Percentiles rank a stretch among this genome's conserved stretches.
These are phyloP conservation scores for Agapanthus africanus DNA, from an alignment of 106 monocot genomes.

Conservation along the genomic window DNA sequence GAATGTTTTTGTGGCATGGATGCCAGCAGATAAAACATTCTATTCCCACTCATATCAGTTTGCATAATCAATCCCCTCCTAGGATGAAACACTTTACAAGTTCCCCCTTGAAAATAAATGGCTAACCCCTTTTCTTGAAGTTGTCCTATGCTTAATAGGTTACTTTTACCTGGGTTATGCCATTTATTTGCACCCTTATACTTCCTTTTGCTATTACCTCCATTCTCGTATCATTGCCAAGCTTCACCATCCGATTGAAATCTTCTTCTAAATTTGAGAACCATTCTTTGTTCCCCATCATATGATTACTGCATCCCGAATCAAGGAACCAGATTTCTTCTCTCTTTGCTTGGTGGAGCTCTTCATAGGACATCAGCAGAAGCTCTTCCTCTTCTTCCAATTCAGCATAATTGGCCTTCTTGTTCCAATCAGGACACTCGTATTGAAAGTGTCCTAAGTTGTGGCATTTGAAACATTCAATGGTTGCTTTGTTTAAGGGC, in stretches of 20 bases:
- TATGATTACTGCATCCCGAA: slow-evolving; percentile 5
- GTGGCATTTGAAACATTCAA: slow-evolving; percentile 2
- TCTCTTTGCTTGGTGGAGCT: neutral
- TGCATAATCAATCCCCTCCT: slow-evolving; percentile 5
- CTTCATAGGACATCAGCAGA: slow-evolving; percentile 3
- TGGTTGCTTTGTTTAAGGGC: neutral
- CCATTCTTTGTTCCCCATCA: slow-evolving; percentile 1
- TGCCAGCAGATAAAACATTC: slow-evolving; percentile 1
- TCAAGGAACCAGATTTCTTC: slow-evolving; percentile 6
- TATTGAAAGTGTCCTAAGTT: slow-evolving; percentile 4
- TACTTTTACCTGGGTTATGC: slow-evolving; percentile 5
- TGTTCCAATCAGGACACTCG: slow-evolving; percentile 1
- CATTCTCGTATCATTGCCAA: slow-evolving; percentile 4
- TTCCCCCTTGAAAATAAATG: neutral
- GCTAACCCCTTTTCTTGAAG: slow-evolving; percentile 5
- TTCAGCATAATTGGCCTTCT: neutral
- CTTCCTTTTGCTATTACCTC: neutral
- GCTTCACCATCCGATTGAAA: neutral
- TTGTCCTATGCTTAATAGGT: slow-evolving; percentile 1
- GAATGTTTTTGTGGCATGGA: neutral
- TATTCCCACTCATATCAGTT: slow-evolving; percentile 6
- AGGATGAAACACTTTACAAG: slow-evolving; percentile 1
- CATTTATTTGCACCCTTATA: neutral
- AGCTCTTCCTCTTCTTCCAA: slow-evolving; percentile 3
- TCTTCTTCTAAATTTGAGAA: neutral